These are phyloP conservation scores for Magnusiomyces tetraspermus DNA, from an alignment of 1,139 yeast species.

Conservation along the genomic window DNA sequence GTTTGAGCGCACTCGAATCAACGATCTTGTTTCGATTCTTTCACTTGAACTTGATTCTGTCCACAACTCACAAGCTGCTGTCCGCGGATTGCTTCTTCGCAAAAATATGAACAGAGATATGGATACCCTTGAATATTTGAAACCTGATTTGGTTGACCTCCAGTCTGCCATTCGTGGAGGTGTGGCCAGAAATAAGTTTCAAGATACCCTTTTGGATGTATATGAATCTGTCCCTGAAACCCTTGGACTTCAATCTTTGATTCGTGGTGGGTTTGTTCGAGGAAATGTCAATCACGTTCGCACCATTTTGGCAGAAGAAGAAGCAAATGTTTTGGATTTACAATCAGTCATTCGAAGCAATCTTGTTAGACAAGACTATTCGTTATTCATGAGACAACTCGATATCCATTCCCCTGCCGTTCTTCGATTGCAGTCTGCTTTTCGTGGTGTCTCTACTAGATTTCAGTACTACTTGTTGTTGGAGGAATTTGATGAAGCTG, in stretches of 20 bases:
- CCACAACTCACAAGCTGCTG: slow-evolving; percentile 41
- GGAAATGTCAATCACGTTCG: background rate
- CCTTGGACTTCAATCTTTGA: slow-evolving; percentile 39
- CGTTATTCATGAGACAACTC: slow-evolving; percentile 17
- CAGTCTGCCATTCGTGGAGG: slow-evolving; percentile 67
- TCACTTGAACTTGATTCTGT: slow-evolving; percentile 37
- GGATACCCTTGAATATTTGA: slow-evolving; percentile 45
- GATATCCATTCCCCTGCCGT: slow-evolving; percentile 31
- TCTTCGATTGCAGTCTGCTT: slow-evolving; percentile 37
- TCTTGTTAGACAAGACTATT: slow-evolving; percentile 20
- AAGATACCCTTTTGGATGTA: slow-evolving; percentile 4
- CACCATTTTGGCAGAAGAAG: slow-evolving; percentile 6
- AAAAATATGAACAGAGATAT: slow-evolving; percentile 34
- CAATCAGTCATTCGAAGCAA: slow-evolving; percentile 29
- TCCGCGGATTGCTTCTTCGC: slow-evolving; percentile 42
- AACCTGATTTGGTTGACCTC: slow-evolving; percentile 51
- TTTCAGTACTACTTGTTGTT: slow-evolving; percentile 41
- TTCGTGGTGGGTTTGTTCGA: slow-evolving; percentile 35
- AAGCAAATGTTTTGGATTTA: slow-evolving; percentile 7
- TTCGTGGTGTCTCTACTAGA: slow-evolving; percentile 40
- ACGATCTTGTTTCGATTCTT: slow-evolving; percentile 42
- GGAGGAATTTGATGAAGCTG: slow-evolving; percentile 46
- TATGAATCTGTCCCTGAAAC: slow-evolving; percentile 7
- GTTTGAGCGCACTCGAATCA: slow-evolving; percentile 41
- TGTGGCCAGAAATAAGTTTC: slow-evolving; percentile 62